Conservation (phyloP, 2,329 filamentous ascomycete species). For the Dothideomycetes sp. region DNA sequence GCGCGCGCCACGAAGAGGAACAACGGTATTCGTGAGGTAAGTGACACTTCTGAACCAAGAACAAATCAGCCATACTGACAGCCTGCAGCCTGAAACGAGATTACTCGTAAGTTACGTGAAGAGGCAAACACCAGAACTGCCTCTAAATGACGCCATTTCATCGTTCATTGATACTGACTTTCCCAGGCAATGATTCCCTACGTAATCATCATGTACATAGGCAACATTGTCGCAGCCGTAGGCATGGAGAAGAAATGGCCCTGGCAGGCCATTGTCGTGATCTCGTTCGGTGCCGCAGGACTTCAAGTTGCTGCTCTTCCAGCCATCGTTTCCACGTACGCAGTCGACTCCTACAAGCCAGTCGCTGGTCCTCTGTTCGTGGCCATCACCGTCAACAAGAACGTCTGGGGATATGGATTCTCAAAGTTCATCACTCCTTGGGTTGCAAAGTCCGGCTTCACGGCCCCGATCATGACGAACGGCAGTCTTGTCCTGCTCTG, state of each 20-base stretch:
- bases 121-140: no score
- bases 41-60: background rate
- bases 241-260: constrained; percentile 34
- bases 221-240: constrained; percentile 47
- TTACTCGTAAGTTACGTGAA: no score
- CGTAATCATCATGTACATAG: constrained; percentile 44
- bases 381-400: constrained; percentile 55
- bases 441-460: constrained; percentile 41
- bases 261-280: constrained; percentile 47
- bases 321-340: constrained; percentile 50
- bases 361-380: constrained; percentile 53
- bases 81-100: constrained; percentile 4
- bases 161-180: no score
- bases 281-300: constrained; percentile 48
- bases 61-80: background rate
- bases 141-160: no score
- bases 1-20: constrained; percentile 45
- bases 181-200: constrained; percentile 50
- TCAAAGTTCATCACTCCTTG: constrained; percentile 39
- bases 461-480: constrained; percentile 53
- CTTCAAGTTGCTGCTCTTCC: constrained; percentile 54
- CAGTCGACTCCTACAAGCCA: constrained; percentile 56
- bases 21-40: constrained; percentile 42
- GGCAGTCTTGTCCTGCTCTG: constrained; percentile 45
- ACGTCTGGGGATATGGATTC: constrained; percentile 54